Percentiles rank a stretch among this genome's conserved stretches.
phyloP scores from a whole-genome alignment of 2,329 filamentous ascomycete genomes.

The Chrysoporthe austroafricana region DNA sequence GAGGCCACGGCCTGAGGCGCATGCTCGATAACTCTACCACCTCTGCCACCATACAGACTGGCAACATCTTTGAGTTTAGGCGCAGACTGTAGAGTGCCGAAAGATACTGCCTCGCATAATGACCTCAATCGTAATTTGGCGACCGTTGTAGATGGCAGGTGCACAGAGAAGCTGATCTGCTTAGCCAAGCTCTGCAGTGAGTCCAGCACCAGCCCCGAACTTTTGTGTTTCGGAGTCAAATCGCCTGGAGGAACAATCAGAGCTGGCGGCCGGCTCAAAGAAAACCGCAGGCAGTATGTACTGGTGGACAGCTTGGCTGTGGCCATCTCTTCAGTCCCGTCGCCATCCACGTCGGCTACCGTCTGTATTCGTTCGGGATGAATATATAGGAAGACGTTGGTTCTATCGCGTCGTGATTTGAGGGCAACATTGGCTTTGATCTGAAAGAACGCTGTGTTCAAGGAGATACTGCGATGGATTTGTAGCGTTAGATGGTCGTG shows the following conservation, averaged over 20 bases:
- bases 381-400: constrained; percentile 10
- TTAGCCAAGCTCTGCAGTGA: constrained; percentile 5
- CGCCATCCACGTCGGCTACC: not conserved
- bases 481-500: constrained; percentile 16
- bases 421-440: constrained; percentile 15
- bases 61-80: constrained; percentile 15
- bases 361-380: constrained; percentile 11
- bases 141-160: constrained; percentile 2
- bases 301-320: constrained; percentile 9
- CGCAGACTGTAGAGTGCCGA: constrained; percentile 7
- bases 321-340: not conserved
- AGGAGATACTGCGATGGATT: constrained; percentile 5
- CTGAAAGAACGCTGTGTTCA: constrained; percentile 13
- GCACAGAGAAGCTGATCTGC: constrained; percentile 7
- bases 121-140: not conserved
- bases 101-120: constrained; percentile 15
- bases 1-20: not conserved
- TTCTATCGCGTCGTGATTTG: constrained; percentile 12
- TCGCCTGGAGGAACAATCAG: constrained; percentile 15
- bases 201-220: constrained; percentile 14
- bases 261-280: not conserved
- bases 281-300: constrained; percentile 13
- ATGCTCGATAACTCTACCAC: constrained; percentile 20
- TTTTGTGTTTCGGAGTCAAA: constrained; percentile 17
- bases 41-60: constrained; percentile 26